phyloP scores from a whole-genome alignment of 2,329 filamentous ascomycete genomes.

The Cladobotryum mycophilum region DNA sequence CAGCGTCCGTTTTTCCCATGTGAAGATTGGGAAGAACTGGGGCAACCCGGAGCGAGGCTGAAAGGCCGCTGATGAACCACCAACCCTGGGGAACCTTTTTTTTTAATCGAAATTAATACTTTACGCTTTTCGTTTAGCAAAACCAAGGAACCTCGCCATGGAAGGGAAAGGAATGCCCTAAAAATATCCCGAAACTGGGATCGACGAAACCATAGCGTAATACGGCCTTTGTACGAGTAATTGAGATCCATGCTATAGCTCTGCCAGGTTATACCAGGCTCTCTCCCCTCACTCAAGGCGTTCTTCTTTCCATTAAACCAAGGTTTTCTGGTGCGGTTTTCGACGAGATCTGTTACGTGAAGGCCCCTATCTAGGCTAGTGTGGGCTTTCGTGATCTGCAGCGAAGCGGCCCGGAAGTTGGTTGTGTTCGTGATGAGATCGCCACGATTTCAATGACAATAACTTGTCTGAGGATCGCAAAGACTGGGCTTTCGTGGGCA shows the following conservation, averaged over 20 bases:
- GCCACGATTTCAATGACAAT: not conserved
- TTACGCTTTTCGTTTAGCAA: no score
- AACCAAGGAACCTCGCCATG: no score
- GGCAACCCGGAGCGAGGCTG: no score
- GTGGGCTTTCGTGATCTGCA: conserved; percentile 11
- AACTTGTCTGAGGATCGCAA: no score
- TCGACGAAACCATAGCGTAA: no score
- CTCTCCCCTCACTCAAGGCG: not conserved
- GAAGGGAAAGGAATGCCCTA: no score
- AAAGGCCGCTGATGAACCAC: no score
- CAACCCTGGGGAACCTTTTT: no score
- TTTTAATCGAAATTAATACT: no score
- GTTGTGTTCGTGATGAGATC: not conserved
- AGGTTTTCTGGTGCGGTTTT: not conserved
- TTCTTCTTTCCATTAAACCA: not conserved
- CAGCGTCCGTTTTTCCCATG: no score
- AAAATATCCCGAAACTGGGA: no score
- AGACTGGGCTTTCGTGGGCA: not conserved
- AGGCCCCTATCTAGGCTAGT: not conserved
- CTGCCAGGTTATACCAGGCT: not conserved
- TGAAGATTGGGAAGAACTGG: no score
- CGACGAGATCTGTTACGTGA: not conserved
- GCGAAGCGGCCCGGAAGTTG: conserved; percentile 9
- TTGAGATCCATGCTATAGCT: not conserved
- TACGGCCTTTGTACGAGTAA: not conserved